phyloP scores from a whole-genome alignment of 2,329 filamentous ascomycete genomes.

The Penicillium hordei region DNA sequence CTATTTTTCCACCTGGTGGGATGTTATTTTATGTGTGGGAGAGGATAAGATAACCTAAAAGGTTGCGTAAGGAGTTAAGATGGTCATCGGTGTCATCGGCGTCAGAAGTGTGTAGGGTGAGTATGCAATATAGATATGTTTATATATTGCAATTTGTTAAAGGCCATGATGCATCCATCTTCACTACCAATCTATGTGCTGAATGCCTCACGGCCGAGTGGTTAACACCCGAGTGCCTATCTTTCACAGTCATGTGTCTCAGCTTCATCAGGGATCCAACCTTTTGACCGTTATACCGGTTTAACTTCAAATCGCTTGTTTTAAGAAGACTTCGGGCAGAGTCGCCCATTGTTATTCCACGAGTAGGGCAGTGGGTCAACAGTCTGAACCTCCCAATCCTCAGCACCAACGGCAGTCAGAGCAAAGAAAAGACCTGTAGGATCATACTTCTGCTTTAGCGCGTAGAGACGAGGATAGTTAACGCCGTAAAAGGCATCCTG shows the following conservation, averaged over 20 bases:
- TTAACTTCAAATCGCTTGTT: background rate
- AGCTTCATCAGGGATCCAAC: too few species aligned
- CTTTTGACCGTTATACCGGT: too few species aligned
- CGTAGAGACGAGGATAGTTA: constrained; percentile 29
- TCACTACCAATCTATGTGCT: background rate
- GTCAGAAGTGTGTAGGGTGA: too few species aligned
- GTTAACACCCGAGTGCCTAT: background rate
- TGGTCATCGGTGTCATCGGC: too few species aligned
- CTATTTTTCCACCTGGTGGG: too few species aligned
- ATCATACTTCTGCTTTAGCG: constrained; percentile 34
- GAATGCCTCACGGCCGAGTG: background rate
- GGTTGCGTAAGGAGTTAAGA: too few species aligned
- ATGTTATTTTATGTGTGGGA: too few species aligned
- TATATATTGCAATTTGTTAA: too few species aligned
- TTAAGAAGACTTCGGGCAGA: constrained; percentile 15
- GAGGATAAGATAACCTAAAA: too few species aligned
- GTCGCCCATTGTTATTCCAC: constrained; percentile 24
- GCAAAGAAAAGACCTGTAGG: constrained; percentile 33
- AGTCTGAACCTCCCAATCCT: constrained; percentile 25
- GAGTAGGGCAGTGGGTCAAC: constrained; percentile 18
- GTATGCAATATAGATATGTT: too few species aligned
- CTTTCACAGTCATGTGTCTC: too few species aligned
- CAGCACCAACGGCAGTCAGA: constrained; percentile 23
- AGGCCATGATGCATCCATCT: background rate
- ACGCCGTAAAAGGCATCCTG: constrained; percentile 43